Conservation (phyloP, 495 filamentous ascomycete species). For the Hypoxylon fragiforme region DNA sequence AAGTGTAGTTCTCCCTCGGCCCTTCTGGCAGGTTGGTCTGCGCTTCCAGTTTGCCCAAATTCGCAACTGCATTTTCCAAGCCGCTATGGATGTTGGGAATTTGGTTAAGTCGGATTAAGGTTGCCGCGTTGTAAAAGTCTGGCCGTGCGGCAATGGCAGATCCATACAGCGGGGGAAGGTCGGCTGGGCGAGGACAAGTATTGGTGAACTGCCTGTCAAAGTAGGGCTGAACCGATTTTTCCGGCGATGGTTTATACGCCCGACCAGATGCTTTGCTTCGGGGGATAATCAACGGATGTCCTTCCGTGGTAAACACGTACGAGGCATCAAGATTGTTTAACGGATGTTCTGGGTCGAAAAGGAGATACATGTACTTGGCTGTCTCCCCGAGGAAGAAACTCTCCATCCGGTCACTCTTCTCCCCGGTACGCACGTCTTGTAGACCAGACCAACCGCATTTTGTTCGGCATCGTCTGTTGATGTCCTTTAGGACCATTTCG, state of each 20-base stretch:
- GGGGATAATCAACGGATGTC: conserved; percentile 89
- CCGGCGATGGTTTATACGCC: conserved; percentile 10
- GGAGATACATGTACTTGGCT: conserved; percentile 87
- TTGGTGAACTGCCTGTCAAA: conserved; percentile 47
- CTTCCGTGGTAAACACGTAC: conserved; percentile 94
- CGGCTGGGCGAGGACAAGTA: conserved; percentile 64
- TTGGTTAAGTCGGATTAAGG: conserved; percentile 77
- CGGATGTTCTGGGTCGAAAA: conserved; percentile 85
- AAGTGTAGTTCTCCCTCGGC: conserved; percentile 72
- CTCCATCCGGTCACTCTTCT: conserved; percentile 95
- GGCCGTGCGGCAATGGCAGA: conserved; percentile 79
- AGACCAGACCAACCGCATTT: conserved; percentile 93
- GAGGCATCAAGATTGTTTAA: conserved; percentile 82
- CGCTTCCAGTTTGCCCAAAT: conserved; percentile 4
- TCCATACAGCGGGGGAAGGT: conserved; percentile 62
- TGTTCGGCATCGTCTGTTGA: conserved; percentile 88
- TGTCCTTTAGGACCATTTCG: conserved; percentile 90
- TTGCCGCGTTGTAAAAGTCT: conserved; percentile 92
- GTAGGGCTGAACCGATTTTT: conserved; percentile 31
- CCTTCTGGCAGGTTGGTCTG: conserved; percentile 40
- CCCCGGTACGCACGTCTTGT: conserved; percentile 87
- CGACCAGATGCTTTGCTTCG: conserved; percentile 41
- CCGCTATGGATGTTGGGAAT: conserved; percentile 60
- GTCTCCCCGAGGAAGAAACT: conserved; percentile 98
- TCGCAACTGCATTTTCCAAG: conserved; percentile 46